These are phyloP conservation scores for Musa itinerans DNA, from an alignment of 176 grass and related monocot species.

Conservation along the genomic window DNA sequence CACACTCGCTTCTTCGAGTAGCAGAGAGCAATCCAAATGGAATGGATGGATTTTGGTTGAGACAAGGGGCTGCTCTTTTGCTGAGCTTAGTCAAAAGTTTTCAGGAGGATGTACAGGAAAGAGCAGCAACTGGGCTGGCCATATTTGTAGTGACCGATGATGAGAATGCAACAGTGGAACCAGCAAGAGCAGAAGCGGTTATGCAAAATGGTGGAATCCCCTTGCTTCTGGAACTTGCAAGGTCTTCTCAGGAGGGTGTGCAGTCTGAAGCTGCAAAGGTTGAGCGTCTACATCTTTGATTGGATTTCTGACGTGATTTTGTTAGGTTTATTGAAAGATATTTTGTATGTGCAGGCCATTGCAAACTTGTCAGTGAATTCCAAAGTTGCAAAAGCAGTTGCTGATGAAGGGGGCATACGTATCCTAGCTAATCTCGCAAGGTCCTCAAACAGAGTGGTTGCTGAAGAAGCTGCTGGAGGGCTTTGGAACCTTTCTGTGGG, in stretches of 20 bases:
- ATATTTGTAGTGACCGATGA: slow-evolving; percentile 96
- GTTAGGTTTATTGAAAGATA: not conserved
- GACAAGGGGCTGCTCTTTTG: slow-evolving; percentile 66
- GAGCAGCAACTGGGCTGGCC: slow-evolving; percentile 75
- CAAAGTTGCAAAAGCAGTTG: slow-evolving; percentile 86
- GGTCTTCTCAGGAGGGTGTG: slow-evolving; percentile 64
- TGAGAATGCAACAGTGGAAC: slow-evolving; percentile 83
- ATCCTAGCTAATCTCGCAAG: slow-evolving; percentile 77
- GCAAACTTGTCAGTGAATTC: slow-evolving; percentile 94
- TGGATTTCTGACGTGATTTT: not conserved
- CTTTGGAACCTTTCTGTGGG: slow-evolving; percentile 99
- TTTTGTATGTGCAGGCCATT: slow-evolving; percentile 55
- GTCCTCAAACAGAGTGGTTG: slow-evolving; percentile 81
- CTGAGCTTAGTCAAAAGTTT: slow-evolving; percentile 63
- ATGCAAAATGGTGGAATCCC: slow-evolving; percentile 84
- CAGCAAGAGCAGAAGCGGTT: slow-evolving; percentile 73
- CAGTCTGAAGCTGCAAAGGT: slow-evolving; percentile 98
- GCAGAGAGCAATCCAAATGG: slow-evolving; percentile 61
- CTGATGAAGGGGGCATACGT: slow-evolving; percentile 78
- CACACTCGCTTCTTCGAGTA: slow-evolving; percentile 62
- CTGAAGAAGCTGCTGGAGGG: slow-evolving; percentile 95
- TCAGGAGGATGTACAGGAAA: slow-evolving; percentile 91
- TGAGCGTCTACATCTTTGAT: slow-evolving; percentile 6
- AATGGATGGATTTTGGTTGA: slow-evolving; percentile 89
- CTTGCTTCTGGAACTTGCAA: slow-evolving; percentile 77